Evolutionary conservation across 192 early-diverging fungal species (phyloP), one percentile per base, ranked within the genome.

Genomic region (Dissophora globulifera): DNA sequence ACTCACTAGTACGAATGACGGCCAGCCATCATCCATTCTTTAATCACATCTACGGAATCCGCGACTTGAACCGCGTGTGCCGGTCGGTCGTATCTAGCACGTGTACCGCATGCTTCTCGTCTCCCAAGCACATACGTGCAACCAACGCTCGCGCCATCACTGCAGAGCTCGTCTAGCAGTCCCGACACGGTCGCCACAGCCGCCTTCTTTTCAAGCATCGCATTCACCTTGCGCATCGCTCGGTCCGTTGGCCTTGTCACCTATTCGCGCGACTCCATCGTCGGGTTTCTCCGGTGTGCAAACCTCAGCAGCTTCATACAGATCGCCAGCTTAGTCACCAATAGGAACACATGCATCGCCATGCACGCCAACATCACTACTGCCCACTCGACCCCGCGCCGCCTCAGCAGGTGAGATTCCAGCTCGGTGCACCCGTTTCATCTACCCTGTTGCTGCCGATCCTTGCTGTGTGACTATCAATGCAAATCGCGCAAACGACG

Each of bases 21-120:
- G n/a, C n/a, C n/a, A n/a, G n/a, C n/a, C n/a, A n/a, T n/a, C n/a
- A n/a, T n/a, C n/a, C n/a, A n/a, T n/a, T n/a, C n/a, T n/a, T n/a
- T n/a, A n/a, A n/a, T n/a, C n/a, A n/a, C n/a, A n/a, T n/a, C 81
- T 84, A 97, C n/a, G 93, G 93, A 50, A 96, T 94, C 0, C 94
- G 88, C 69, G 91, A 95, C 79, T 93, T 96, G 60, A 94, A 93
- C 84, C 96, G 85, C 33, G 90, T 88, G 79, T 93, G 96, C 17
- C 96, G 88, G 70, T 96, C 94, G 48, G 96, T 90, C 38, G 86
- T 91, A 60, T 96, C 94, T 56, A 98, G 78, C 11, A 62, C 71
- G 38, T 88, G 89, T 48, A 89, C 79, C 53, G 85, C 83, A 11
- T 83, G 79, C 29, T 84, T 82, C 50, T 82, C 48, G 31, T 78